Percentiles rank a stretch among this genome's conserved stretches.
Evolutionary conservation across 2,329 filamentous ascomycete genomes (phyloP).

Genomic region (Fusarium sublunatum): DNA sequence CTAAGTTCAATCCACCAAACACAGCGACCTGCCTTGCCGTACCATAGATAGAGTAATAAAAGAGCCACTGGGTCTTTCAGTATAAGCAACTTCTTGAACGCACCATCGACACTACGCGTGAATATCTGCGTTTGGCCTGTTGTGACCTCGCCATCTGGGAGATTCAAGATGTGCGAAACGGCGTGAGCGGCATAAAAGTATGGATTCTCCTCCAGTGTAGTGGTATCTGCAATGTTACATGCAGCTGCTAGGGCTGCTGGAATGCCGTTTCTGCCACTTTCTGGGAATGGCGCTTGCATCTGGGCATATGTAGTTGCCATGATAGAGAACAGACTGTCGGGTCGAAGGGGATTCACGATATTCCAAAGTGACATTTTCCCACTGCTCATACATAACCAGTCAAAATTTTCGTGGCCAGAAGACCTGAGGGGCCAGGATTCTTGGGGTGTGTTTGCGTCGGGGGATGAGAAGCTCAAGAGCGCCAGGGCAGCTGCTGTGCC

Average conservation of each 20-base stretch:
- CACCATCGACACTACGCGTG: constrained; percentile 48
- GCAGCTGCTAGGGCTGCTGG: constrained; percentile 38
- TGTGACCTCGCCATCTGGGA: constrained; percentile 48
- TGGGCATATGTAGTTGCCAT: constrained; percentile 51
- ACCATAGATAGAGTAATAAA: constrained; percentile 57
- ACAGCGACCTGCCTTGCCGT: constrained; percentile 52
- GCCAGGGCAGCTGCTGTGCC: constrained; percentile 57
- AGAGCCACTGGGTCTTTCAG: constrained; percentile 53
- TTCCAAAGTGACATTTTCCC: constrained; percentile 54
- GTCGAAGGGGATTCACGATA: constrained; percentile 50
- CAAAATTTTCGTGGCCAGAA: constrained; percentile 43
- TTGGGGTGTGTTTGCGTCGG: constrained; percentile 49
- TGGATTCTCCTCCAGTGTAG: constrained; percentile 50
- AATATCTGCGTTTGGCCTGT: constrained; percentile 51
- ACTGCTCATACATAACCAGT: constrained; percentile 51
- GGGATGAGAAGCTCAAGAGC: constrained; percentile 54
- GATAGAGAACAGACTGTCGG: constrained; percentile 51
- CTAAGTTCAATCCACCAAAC: constrained; percentile 59
- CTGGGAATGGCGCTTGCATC: constrained; percentile 51
- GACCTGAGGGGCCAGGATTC: constrained; percentile 52
- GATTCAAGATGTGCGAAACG: constrained; percentile 46
- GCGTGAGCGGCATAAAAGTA: constrained; percentile 55
- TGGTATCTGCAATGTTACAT: constrained; percentile 45
- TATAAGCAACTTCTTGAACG: constrained; percentile 50
- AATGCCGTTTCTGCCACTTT: constrained; percentile 43